Conservation (phyloP, 495 filamentous ascomycete species). For the Jackrogersella minutella region DNA sequence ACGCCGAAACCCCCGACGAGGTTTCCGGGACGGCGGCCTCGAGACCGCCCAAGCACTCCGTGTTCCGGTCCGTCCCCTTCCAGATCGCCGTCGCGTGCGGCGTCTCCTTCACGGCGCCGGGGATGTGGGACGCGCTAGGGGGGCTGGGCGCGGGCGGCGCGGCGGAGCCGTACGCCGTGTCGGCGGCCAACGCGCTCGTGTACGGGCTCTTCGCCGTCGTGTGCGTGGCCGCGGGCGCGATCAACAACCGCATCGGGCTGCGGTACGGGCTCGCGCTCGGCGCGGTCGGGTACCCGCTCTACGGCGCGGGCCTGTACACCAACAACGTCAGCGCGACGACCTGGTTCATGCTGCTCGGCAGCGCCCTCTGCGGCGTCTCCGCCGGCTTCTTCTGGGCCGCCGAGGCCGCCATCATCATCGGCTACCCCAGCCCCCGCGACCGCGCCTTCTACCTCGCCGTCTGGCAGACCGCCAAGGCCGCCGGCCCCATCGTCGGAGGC, state of each 20-base stretch:
- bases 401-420: conserved; percentile 40
- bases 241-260: conserved; percentile 48
- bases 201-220: conserved; percentile 46
- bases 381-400: conserved; percentile 43
- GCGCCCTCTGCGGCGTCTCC: conserved; percentile 38
- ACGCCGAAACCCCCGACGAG: conserved; percentile 6
- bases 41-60: conserved; percentile 25
- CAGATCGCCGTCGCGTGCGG: conserved; percentile 45
- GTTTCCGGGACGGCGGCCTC: not conserved
- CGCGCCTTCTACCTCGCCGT: conserved; percentile 38
- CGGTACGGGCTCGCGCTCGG: conserved; percentile 43
- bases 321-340: conserved; percentile 37
- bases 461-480: conserved; percentile 48
- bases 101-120: conserved; percentile 42
- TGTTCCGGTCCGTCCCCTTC: conserved; percentile 45
- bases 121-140: conserved; percentile 48
- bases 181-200: conserved; percentile 45
- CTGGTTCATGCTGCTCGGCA: conserved; percentile 40
- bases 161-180: conserved; percentile 45
- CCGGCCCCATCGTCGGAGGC: conserved; percentile 38
- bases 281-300: conserved; percentile 37
- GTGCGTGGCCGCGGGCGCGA: conserved; percentile 45
- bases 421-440: conserved; percentile 36
- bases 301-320: conserved; percentile 38
- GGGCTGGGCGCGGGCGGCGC: conserved; percentile 42